These are phyloP conservation scores for Infundibulicybe gibba DNA, from an alignment of 768 basidiomycete genomes.

Conservation along the genomic window DNA sequence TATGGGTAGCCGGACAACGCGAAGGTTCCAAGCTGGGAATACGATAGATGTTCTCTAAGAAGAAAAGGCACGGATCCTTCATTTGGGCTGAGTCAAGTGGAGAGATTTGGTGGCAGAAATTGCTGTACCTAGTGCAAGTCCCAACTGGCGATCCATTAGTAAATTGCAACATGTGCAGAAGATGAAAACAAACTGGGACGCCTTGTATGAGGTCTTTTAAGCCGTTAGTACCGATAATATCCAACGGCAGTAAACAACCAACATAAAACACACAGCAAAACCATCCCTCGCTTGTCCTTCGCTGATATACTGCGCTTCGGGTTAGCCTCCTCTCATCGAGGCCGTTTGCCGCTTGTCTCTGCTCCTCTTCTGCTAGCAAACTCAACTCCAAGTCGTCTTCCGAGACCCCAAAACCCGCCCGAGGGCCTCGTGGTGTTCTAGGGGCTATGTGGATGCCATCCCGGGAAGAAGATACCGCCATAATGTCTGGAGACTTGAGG, in stretches of 20 bases:
- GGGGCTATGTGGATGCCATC: conserved; percentile 58
- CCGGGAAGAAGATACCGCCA: conserved; percentile 55
- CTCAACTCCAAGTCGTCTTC: conserved; percentile 61
- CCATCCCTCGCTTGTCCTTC: conserved; percentile 84
- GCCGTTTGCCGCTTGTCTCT: conserved; percentile 39
- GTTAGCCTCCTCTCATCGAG: conserved; percentile 34
- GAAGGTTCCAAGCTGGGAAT: conserved; percentile 95
- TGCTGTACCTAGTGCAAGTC: conserved; percentile 80
- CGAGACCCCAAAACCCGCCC: conserved; percentile 27
- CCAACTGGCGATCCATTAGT: conserved; percentile 44
- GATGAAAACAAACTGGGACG: conserved; percentile 64
- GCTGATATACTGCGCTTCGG: conserved; percentile 52
- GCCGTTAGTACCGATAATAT: conserved; percentile 8
- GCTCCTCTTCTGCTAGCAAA: conserved; percentile 56
- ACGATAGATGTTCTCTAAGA: conserved; percentile 91
- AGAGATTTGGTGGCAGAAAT: background rate
- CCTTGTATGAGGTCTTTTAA: conserved; percentile 76
- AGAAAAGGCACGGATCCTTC: conserved; percentile 95
- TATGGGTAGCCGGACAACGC: conserved; percentile 93
- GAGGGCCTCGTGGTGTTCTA: conserved; percentile 41
- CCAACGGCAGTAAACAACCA: conserved; percentile 28
- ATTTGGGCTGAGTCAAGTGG: too few species aligned
- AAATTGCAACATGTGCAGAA: conserved; percentile 6
- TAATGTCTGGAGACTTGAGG: conserved; percentile 33
- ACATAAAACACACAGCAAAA: conserved; percentile 85